phyloP scores from a whole-genome alignment of 768 basidiomycete species.

The Suillus spraguei region DNA sequence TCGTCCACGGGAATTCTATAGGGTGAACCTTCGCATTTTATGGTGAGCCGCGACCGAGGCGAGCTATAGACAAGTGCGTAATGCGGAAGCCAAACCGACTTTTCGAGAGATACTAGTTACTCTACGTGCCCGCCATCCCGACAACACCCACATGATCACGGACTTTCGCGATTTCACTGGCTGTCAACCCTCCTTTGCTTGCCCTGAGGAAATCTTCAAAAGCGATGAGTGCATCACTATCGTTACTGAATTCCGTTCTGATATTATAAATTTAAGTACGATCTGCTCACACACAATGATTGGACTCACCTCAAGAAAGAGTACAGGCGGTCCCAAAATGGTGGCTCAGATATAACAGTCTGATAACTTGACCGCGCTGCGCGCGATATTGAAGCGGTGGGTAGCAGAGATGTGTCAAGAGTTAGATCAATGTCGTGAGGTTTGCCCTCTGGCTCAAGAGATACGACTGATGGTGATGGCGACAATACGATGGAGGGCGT shows the following conservation, averaged over 20 bases:
- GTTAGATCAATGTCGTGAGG: conserved; percentile 67
- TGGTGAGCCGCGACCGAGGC: neutral
- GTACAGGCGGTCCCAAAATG: conserved; percentile 77
- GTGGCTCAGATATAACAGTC: conserved; percentile 67
- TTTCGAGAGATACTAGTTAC: neutral
- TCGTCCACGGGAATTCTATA: neutral
- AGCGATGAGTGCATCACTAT: conserved; percentile 64
- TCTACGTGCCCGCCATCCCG: conserved; percentile 84
- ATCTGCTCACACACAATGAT: neutral
- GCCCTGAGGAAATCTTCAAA: conserved; percentile 89
- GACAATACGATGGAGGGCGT: conserved; percentile 81
- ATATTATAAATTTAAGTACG: neutral
- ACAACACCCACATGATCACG: conserved; percentile 84
- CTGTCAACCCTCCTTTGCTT: conserved; percentile 77
- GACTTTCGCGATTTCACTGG: conserved; percentile 89
- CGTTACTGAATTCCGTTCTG: conserved; percentile 64
- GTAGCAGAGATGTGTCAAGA: conserved; percentile 58
- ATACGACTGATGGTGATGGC: conserved; percentile 62
- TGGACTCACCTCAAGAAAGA: conserved; percentile 56
- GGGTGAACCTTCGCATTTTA: no score
- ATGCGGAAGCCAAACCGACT: conserved; percentile 8
- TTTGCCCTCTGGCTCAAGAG: conserved; percentile 45
- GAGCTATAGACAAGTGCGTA: neutral
- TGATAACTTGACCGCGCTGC: conserved; percentile 32
- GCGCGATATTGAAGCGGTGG: conserved; percentile 46